Evolutionary conservation across 768 basidiomycete genomes (phyloP).

Genomic region (Leccinum sublutescens): DNA sequence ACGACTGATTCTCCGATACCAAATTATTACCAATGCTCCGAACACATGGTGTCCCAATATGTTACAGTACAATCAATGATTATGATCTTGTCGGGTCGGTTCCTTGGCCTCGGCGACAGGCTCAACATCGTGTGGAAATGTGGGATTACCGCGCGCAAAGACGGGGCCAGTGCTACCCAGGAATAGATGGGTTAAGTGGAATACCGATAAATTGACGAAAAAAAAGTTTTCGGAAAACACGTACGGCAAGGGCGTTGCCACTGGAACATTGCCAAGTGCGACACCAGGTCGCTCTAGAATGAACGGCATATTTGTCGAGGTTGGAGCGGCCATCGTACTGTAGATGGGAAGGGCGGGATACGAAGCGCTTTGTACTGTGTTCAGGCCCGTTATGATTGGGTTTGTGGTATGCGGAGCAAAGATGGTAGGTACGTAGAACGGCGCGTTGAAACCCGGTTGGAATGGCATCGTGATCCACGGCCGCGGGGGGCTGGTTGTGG

Average conservation of each 20-base stretch:
- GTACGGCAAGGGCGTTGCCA: not conserved
- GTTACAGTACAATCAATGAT: not conserved
- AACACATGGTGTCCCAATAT: not conserved
- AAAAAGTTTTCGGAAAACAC: not conserved
- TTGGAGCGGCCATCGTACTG: not conserved
- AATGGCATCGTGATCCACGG: not conserved
- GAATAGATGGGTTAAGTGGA: not conserved
- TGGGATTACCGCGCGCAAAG: not conserved
- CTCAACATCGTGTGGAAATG: not conserved
- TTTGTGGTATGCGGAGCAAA: not conserved
- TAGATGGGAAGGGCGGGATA: not conserved
- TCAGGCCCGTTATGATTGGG: no score
- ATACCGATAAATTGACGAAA: not conserved
- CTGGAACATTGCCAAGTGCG: not conserved
- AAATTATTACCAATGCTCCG: no score
- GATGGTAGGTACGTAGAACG: not conserved
- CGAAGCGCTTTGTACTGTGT: not conserved
- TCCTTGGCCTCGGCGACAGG: not conserved
- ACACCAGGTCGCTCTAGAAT: not conserved
- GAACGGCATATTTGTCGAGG: not conserved
- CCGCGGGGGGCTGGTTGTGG: not conserved
- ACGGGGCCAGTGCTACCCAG: not conserved
- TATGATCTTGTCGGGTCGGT: not conserved
- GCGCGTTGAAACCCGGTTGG: not conserved
- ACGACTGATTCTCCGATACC: not conserved